A percentile compares a stretch with the other conserved stretches of the same genome.
These are phyloP conservation scores for Nemania sp. DNA, from an alignment of 2,329 filamentous ascomycete species.

Conservation along the genomic window DNA sequence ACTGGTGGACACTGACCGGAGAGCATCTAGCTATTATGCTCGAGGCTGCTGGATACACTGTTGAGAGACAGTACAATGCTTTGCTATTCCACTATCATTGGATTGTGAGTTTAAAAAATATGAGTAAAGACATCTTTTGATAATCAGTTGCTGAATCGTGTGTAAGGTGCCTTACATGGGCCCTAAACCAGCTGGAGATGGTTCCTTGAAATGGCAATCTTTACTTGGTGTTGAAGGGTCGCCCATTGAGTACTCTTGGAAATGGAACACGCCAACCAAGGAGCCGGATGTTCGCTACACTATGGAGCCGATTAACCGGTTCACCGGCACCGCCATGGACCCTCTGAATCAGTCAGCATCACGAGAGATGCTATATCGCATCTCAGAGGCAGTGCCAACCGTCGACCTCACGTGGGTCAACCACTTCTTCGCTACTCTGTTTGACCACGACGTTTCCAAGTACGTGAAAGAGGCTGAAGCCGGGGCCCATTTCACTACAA, in stretches of 20 bases:
- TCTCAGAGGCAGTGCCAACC: conserved; percentile 25
- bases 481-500: conserved; percentile 18
- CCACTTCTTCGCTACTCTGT: conserved; percentile 36
- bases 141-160: background rate
- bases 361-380: conserved; percentile 27
- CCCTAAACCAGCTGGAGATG: conserved; percentile 1
- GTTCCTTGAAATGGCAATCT: conserved; percentile 16
- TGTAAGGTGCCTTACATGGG: conserved; percentile 25
- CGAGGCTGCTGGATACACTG: conserved; percentile 22
- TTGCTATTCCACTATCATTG: conserved; percentile 32
- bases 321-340: conserved; percentile 37
- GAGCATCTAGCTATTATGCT: conserved; percentile 26
- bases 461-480: conserved; percentile 24
- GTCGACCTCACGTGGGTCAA: conserved; percentile 38
- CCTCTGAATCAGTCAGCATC: conserved; percentile 42
- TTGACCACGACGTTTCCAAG: conserved; percentile 31
- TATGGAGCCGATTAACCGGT: conserved; percentile 39
- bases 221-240: conserved; percentile 20
- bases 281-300: conserved; percentile 32
- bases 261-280: conserved; percentile 28
- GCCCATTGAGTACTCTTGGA: conserved; percentile 38
- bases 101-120: conserved; percentile 33
- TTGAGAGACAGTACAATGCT: conserved; percentile 17
- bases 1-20: conserved; percentile 31
- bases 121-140: background rate